Evolutionary conservation across 805 yeast genomes (phyloP).

Genomic region (Wickerhamiella allomyrinae): DNA sequence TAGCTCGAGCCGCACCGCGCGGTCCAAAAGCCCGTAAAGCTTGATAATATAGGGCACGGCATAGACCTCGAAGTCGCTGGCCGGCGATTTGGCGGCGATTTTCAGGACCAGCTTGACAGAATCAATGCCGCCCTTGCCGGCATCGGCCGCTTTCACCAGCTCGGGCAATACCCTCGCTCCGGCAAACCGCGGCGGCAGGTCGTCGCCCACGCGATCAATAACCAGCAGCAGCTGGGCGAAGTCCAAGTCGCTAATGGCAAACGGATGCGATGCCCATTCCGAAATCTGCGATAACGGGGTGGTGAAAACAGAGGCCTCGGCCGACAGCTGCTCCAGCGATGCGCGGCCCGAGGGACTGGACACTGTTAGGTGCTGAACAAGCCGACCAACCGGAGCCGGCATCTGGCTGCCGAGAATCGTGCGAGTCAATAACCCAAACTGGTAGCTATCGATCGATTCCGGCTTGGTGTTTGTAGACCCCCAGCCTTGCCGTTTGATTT

Average conservation of each 20-base stretch:
- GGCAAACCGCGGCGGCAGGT: conserved; percentile 39
- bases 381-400: conserved; percentile 9
- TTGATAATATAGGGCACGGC: conserved; percentile 52
- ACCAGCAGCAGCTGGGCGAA: conserved; percentile 7
- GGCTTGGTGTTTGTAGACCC: conserved; percentile 23
- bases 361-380: conserved; percentile 9
- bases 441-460: conserved; percentile 42
- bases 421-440: conserved; percentile 42
- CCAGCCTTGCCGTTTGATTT: conserved; percentile 33
- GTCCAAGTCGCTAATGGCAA: conserved; percentile 13
- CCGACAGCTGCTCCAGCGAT: background rate
- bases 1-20: conserved; percentile 63
- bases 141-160: conserved; percentile 26
- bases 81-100: conserved; percentile 21
- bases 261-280: conserved; percentile 40
- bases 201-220: conserved; percentile 7
- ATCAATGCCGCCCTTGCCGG: conserved; percentile 21
- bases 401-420: conserved; percentile 24
- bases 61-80: conserved; percentile 17
- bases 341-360: background rate
- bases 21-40: conserved; percentile 52
- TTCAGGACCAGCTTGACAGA: conserved; percentile 22
- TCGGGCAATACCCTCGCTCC: conserved; percentile 60
- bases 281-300: conserved; percentile 40
- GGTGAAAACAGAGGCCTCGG: conserved; percentile 14